Conservation (phyloP, 2,329 filamentous ascomycete genomes). For the Gnomoniopsis smithogilvyi region DNA sequence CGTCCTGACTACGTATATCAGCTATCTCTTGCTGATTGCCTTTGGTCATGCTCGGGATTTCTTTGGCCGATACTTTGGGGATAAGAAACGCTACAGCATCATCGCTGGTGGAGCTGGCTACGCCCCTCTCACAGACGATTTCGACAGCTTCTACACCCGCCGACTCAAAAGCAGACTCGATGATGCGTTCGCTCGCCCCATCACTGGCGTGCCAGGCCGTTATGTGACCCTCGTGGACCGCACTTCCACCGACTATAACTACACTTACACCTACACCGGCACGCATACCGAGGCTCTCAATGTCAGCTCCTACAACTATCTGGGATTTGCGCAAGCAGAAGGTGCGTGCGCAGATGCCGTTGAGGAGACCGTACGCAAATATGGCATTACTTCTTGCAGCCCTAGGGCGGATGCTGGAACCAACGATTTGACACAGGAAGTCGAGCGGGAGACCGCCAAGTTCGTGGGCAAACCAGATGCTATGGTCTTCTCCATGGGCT, state of each 20-base stretch:
- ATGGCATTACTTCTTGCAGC: slow-evolving; percentile 80
- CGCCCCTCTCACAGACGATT: slow-evolving; percentile 93
- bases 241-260: slow-evolving; percentile 86
- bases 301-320: slow-evolving; percentile 99
- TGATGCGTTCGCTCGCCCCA: slow-evolving; percentile 91
- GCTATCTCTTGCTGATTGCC: slow-evolving; percentile 91
- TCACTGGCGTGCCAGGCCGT: slow-evolving; percentile 88
- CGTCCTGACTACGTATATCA: slow-evolving; percentile 96
- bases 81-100: slow-evolving; percentile 77
- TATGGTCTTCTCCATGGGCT: slow-evolving; percentile 99
- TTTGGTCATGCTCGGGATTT: slow-evolving; percentile 96
- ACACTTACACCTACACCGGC: slow-evolving; percentile 83
- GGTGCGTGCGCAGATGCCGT: slow-evolving; percentile 93
- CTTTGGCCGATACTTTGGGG: slow-evolving; percentile 92
- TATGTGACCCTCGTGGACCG: slow-evolving; percentile 93
- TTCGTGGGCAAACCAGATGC: slow-evolving; percentile 94
- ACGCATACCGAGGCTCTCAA: slow-evolving; percentile 94
- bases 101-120: slow-evolving; percentile 84
- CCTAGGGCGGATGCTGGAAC: slow-evolving; percentile 82
- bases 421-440: slow-evolving; percentile 81
- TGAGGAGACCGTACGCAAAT: slow-evolving; percentile 79
- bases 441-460: slow-evolving; percentile 81
- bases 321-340: slow-evolving; percentile 96
- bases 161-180: slow-evolving; percentile 92
- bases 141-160: slow-evolving; percentile 97